phyloP scores from a whole-genome alignment of 2,329 filamentous ascomycete genomes.

The Aspergillus spinulosporus region DNA sequence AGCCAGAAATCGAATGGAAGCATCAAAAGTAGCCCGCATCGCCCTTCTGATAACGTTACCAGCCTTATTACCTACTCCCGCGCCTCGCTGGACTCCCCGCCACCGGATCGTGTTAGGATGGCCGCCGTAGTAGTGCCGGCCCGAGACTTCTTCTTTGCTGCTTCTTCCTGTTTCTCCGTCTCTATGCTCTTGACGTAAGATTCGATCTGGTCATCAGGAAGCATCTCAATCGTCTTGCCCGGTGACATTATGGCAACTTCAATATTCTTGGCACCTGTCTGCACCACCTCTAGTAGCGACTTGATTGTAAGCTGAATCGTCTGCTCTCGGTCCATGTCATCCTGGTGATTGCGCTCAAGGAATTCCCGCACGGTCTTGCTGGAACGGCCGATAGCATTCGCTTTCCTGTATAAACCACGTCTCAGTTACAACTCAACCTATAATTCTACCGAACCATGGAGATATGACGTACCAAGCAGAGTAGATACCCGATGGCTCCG shows the following conservation, averaged over 20 bases:
- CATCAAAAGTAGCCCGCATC: slow-evolving; percentile 15
- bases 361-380: slow-evolving; percentile 99
- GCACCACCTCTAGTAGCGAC: slow-evolving; percentile 94
- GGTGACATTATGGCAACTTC: slow-evolving; percentile 98
- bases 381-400: slow-evolving; percentile 95
- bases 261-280: slow-evolving; percentile 99
- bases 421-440: neutral
- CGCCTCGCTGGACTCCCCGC: slow-evolving; percentile 34
- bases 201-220: slow-evolving; percentile 95
- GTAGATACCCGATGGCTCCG: slow-evolving; percentile 98
- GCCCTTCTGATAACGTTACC: slow-evolving; percentile 15
- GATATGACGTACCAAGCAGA: slow-evolving; percentile 76
- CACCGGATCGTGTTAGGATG: slow-evolving; percentile 66
- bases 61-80: slow-evolving; percentile 25
- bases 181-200: slow-evolving; percentile 98
- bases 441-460: neutral
- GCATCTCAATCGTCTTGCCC: slow-evolving; percentile 85
- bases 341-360: slow-evolving; percentile 97
- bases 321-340: slow-evolving; percentile 92
- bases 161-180: slow-evolving; percentile 98
- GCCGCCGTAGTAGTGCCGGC: slow-evolving; percentile 55
- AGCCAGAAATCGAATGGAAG: slow-evolving; percentile 17
- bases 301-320: slow-evolving; percentile 98
- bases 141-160: slow-evolving; percentile 87
- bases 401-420: slow-evolving; percentile 69